Conservation (phyloP, 2,329 filamentous ascomycete species). For the Beauveria sp. region DNA sequence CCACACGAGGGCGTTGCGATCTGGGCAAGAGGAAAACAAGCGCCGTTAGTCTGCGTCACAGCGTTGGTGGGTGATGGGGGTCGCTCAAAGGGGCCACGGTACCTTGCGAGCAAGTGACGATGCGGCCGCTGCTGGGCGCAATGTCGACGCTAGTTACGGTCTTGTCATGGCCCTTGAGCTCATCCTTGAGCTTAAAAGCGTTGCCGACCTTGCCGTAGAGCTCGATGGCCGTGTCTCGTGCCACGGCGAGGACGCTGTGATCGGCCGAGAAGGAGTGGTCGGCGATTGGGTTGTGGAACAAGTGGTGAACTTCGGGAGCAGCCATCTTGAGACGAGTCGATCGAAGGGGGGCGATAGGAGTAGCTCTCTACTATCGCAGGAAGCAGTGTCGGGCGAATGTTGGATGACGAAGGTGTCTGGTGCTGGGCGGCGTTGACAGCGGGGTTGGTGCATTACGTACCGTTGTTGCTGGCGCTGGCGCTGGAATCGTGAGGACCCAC, state of each 20-base stretch:
- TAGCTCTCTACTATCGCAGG: conserved; percentile 90
- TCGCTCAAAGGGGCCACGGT: not conserved
- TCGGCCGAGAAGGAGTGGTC: conserved; percentile 98
- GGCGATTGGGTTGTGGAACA: conserved; percentile 92
- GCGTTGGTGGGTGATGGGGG: not conserved
- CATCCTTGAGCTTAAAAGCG: conserved; percentile 78
- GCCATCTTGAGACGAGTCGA: conserved; percentile 54
- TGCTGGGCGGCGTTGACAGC: not conserved
- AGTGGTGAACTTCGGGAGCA: conserved; percentile 83
- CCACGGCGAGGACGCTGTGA: conserved; percentile 79
- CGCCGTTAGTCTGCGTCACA: not conserved
- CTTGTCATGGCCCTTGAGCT: conserved; percentile 95
- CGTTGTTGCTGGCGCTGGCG: not conserved
- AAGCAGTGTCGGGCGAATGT: not conserved
- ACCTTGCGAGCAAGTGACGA: conserved; percentile 97
- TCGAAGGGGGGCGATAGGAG: conserved; percentile 33
- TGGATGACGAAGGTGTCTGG: not conserved
- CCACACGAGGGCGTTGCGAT: conserved; percentile 97
- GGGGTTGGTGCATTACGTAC: conserved; percentile 12
- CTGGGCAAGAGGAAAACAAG: conserved; percentile 34
- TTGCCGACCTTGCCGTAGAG: conserved; percentile 70
- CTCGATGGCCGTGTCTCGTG: conserved; percentile 83
- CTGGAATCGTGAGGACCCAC: no score
- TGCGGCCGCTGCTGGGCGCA: conserved; percentile 80
- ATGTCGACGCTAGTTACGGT: conserved; percentile 95